Conservation (phyloP, 371 early-diverging fungal species). For the Entomophthora muscae region DNA sequence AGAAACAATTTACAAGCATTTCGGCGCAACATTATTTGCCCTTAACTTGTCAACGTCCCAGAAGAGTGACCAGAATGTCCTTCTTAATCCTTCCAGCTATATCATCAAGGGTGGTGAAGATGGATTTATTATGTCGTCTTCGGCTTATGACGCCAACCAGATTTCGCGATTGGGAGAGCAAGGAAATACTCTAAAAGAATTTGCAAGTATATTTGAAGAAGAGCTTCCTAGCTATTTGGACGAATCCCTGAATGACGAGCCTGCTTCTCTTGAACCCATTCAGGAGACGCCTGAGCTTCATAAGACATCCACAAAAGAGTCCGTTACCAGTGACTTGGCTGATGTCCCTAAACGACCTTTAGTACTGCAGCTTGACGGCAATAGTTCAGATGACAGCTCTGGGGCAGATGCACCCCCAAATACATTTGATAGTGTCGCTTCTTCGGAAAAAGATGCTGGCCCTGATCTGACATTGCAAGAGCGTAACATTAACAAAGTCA, state of each 20-base stretch:
- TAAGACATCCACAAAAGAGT: neutral
- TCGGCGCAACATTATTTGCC: slow-evolving; percentile 34
- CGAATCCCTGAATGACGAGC: neutral
- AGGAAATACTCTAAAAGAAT: neutral
- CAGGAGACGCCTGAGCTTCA: neutral
- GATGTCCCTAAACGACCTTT: neutral
- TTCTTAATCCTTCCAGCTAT: slow-evolving; percentile 34
- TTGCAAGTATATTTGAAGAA: neutral
- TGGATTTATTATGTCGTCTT: slow-evolving; percentile 30
- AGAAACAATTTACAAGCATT: slow-evolving; percentile 25
- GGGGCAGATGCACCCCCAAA: neutral
- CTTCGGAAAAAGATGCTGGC: neutral
- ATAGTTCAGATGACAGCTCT: neutral
- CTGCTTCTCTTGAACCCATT: neutral
- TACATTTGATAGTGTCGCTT: neutral
- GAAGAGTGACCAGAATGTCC: slow-evolving; percentile 11
- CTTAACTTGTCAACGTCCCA: slow-evolving; percentile 15
- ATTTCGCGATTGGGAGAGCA: neutral
- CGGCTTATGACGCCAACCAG: slow-evolving; percentile 7
- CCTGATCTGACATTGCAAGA: neutral
- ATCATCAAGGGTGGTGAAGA: slow-evolving; percentile 31
- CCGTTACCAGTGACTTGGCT: neutral
- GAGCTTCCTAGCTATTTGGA: neutral
- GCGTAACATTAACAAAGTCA: slow-evolving; percentile 5
- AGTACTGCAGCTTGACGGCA: slow-evolving; percentile 4